Evolutionary conservation across 495 filamentous ascomycete species (phyloP).

Genomic region (Aspergillus biplanus): DNA sequence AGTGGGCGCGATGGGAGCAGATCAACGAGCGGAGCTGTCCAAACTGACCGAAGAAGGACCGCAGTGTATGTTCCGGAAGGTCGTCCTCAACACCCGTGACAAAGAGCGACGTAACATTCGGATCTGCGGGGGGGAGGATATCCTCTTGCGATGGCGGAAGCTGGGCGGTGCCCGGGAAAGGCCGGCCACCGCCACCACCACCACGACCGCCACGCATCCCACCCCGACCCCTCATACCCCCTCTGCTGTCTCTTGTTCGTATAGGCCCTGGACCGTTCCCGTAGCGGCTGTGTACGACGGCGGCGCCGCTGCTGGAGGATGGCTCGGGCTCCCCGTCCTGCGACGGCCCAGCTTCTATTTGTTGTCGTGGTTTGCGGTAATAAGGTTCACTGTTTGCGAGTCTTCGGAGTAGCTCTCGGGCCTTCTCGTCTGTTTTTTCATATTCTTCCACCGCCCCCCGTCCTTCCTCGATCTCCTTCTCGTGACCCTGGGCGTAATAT

Average conservation of each 20-base stretch:
- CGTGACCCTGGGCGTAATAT: conserved; percentile 96
- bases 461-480: conserved; percentile 92
- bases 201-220: conserved; percentile 52
- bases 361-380: conserved; percentile 74
- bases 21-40: conserved; percentile 87
- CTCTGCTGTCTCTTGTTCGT: conserved; percentile 61
- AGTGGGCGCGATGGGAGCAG: conserved; percentile 95
- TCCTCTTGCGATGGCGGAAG: conserved; percentile 80
- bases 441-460: conserved; percentile 81
- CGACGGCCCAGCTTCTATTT: conserved; percentile 55
- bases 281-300: conserved; percentile 45
- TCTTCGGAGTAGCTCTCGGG: conserved; percentile 79
- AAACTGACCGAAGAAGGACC: conserved; percentile 85
- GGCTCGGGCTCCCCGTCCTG: conserved; percentile 41
- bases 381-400: conserved; percentile 93
- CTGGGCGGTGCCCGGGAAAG: conserved; percentile 71
- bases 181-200: conserved; percentile 61
- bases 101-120: conserved; percentile 86
- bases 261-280: conserved; percentile 62
- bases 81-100: conserved; percentile 96
- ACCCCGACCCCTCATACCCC: conserved; percentile 46
- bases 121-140: conserved; percentile 80
- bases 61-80: conserved; percentile 85
- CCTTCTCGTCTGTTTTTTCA: conserved; percentile 96
- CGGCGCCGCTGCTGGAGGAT: conserved; percentile 27